Conservation (phyloP, 345 rosid genomes). For the Populus deltoides region DNA sequence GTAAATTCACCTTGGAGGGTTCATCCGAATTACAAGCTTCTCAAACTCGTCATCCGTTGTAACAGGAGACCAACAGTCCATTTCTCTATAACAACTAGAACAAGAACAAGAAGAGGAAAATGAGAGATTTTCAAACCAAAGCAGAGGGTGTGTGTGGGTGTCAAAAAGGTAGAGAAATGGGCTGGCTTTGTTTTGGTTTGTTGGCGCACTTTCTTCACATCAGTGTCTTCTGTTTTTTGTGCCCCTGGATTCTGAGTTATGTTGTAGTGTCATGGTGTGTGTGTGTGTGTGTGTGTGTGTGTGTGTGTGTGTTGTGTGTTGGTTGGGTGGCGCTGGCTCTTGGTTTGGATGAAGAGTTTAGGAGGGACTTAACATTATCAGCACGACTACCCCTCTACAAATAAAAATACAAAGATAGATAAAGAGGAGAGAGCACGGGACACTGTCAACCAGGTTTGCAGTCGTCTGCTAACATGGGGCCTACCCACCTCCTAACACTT, state of each 20-base stretch:
- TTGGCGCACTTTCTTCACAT: neutral
- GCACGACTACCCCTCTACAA: neutral
- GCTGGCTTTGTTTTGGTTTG: neutral
- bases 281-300: slow-evolving; percentile 15
- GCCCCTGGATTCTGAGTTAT: slow-evolving; percentile 17
- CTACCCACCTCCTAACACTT: slow-evolving; percentile 16
- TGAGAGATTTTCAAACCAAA: neutral
- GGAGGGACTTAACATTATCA: slow-evolving; percentile 26
- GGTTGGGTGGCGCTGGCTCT: slow-evolving; percentile 40
- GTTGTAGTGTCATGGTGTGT: slow-evolving; percentile 5
- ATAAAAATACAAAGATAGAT: neutral
- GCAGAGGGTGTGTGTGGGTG: neutral
- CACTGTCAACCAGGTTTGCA: neutral
- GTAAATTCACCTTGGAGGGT: slow-evolving; percentile 65
- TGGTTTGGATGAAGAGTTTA: slow-evolving; percentile 46
- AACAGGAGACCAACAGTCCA: slow-evolving; percentile 64
- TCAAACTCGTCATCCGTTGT: slow-evolving; percentile 59
- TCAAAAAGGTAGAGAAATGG: slow-evolving; percentile 7
- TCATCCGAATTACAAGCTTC: slow-evolving; percentile 72
- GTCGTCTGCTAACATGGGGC: slow-evolving; percentile 6
- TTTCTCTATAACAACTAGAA: slow-evolving; percentile 9
- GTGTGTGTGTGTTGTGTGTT: slow-evolving; percentile 15
- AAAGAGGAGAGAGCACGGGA: neutral
- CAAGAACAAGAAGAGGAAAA: neutral
- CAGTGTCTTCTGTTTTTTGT: slow-evolving; percentile 1